Evolutionary conservation across 805 yeast genomes (phyloP), one percentile per base, ranked within the genome.

Genomic region (Jamesozyma jinghongensis): DNA sequence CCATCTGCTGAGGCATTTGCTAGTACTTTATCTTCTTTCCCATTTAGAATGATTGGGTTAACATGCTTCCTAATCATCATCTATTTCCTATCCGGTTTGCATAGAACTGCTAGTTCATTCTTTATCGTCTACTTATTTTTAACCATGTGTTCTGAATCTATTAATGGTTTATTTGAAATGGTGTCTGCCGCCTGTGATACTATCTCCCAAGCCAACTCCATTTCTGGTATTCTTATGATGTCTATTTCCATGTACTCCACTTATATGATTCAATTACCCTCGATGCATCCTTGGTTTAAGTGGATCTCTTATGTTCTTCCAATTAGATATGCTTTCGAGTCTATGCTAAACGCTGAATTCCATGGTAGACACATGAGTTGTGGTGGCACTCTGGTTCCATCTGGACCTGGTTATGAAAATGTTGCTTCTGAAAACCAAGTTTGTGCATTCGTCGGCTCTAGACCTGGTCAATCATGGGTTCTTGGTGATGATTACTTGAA

Each of bases 1-100:
- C 88, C 88, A 3, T 71, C 87, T n/a, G 78, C 85, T 4, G 90
- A 83, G 54, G 82, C 86, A 1, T 49, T 84, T 1, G 80, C 85
- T 0, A 67, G 76, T 5, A 66, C 78, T 30, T 42, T 80, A 2
- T 70, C 85, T 2, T 79, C 76, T 36, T 59, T 83, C 46, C 88
- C 92, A 5, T 68, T 75, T 41, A 82, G 82, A 61, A 45, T 74
- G 31, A 45, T 69, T 25, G 67, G 71, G 25, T 53, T 69, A 25
- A 53, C 74, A 18, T 50, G 57, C 12, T 79, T 78, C 57, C 54
- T 69, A 32, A 48, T 78, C 32, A 62, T 74, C 18, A 53, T 73
- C 18, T 80, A 78, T 56, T 83, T 81, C 61, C 61, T 83, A 69
- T 62, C 81, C 8, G 61, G 69, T 47, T 59, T 75, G 48, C 65